Base-by-base conservation (phyloP, 2,329 filamentous ascomycete species). In the Drechmeria coniospora region DNA sequence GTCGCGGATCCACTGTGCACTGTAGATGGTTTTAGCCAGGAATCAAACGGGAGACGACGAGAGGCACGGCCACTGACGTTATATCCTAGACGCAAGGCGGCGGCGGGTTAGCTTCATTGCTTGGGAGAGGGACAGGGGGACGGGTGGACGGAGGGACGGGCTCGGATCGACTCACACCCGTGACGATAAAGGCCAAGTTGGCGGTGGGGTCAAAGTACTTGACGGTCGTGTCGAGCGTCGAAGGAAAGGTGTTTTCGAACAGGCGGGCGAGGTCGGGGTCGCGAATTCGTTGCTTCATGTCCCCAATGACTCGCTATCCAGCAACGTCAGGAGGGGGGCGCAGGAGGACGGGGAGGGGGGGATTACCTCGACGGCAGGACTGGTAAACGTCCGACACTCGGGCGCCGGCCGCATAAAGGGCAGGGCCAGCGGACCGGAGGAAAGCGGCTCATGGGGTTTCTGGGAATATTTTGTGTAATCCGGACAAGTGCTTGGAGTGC, bases 231-330 rank as follows among this genome's bases (percentile, higher is more conserved):
- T 90, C 81, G 13, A 87, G 57, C 1, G 81, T 87, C 40, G 84
- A 87, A 1, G 81, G 79, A 36, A 79, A 86, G 2, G 79, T 78
- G 47, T 90, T 90, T 41, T 83, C 77, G 45, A 92, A 90, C 8
- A 92, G 59, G 16, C 79, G 70, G 21, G 77, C 79, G 15, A 92
- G 63, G 44, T 90, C 82, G 3, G 57, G 59, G 36, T 66, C 56
- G 23, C 46, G 44, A 28, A 64, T 56, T 5, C 49, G 42, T 5
- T 37, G 35, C 39, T 49, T 54, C 46, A 64, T 53, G n/a, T 45
- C 38, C 8, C 29, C 21, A n/a, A 45, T 44, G 13, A 46, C 38
- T 40, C 39, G 37, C 43, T 45, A 28, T 15, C 12, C n/a, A n/a
- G 13, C 5, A 7, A 10, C 11, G 9, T 21, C 25, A 27, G 16